Evolutionary conservation across 768 basidiomycete genomes (phyloP), one percentile per base, ranked within the genome.

Genomic region (Coprinopsis cinerea): DNA sequence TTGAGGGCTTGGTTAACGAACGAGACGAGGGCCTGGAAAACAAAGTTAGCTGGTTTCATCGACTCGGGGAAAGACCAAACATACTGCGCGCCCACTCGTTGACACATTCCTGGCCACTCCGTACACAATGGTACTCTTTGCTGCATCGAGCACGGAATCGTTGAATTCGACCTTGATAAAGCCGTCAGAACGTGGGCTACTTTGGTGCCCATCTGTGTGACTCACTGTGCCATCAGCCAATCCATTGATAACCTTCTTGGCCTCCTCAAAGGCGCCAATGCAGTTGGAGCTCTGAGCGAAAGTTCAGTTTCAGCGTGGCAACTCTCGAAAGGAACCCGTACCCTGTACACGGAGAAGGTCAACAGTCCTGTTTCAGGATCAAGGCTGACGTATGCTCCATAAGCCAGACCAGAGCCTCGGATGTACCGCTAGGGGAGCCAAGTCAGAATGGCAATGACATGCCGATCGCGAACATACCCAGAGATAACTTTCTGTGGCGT

Each of bases 1-100:
- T 88, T 90, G n/a, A 99, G 73, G 0, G 85, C 88, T 71, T 96
- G 91, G 67, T 98, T 94, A 25, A 77, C 72, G 67, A 96, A 97
- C 0, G 92, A 95, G 22, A 79, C 75, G 32, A 79, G 63, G 0
- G 92, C 92, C 91, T 92, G 57, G 2, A 17, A 30, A 55, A 51
- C 27, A 25, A n/a, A 13, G 17, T 51, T 47, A 51, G 30, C 52
- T 43, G 9, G 41, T 26, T 46, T 22, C 41, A 18, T 22, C 28
- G 11, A 11, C 14, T 17, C 41, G 22, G 40, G 9, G 7, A 2
- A 36, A 13, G 27, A 25, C 0, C 35, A 30, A 32, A 40, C 85
- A 64, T 66, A 93, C 94, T 36, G 95, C 95, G 57, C 85, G 79
- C n/a, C 81, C 79, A 24, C 89, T 81, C 2, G 92, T 95, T 17